Conservation (phyloP, 2,329 filamentous ascomycete species). For the Monosporascus sp. region DNA sequence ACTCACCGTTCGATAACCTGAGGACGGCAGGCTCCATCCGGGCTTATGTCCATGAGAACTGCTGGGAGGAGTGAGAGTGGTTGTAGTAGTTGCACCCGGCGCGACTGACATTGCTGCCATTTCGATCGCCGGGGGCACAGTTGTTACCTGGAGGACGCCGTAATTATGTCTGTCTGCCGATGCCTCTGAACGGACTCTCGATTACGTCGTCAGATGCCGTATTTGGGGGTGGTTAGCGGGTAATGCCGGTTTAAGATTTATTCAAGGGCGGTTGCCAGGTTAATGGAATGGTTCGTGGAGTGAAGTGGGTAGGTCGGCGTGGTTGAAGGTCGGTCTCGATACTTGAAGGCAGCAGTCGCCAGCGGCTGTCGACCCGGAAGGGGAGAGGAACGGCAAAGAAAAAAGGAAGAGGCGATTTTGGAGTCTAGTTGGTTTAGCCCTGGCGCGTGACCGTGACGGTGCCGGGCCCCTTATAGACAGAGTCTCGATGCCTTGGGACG, state of each 20-base stretch:
- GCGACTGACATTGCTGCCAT: conserved; percentile 52
- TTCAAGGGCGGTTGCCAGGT: neutral
- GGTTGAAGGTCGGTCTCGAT: neutral
- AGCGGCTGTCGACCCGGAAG: conserved; percentile 10
- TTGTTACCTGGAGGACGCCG: conserved; percentile 1
- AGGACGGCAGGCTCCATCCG: conserved; percentile 33
- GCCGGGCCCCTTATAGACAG: neutral
- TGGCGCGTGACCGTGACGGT: neutral
- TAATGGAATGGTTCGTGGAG: neutral
- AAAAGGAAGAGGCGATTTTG: neutral
- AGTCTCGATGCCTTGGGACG: neutral
- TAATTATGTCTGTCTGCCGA: neutral
- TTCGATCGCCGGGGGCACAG: conserved; percentile 16
- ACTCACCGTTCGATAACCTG: conserved; percentile 23
- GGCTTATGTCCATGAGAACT: conserved; percentile 44
- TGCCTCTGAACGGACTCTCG: neutral
- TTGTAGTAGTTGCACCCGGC: conserved; percentile 30
- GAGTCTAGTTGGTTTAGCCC: neutral
- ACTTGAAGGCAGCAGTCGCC: conserved; percentile 7
- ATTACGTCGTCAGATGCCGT: neutral
- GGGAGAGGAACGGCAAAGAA: conserved; percentile 2
- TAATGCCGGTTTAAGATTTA: neutral
- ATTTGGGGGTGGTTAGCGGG: neutral
- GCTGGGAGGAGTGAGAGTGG: conserved; percentile 41
- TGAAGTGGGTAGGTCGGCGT: neutral